Conservation (phyloP, 2,329 filamentous ascomycete species). For the Trematosphaeria pertusa region DNA sequence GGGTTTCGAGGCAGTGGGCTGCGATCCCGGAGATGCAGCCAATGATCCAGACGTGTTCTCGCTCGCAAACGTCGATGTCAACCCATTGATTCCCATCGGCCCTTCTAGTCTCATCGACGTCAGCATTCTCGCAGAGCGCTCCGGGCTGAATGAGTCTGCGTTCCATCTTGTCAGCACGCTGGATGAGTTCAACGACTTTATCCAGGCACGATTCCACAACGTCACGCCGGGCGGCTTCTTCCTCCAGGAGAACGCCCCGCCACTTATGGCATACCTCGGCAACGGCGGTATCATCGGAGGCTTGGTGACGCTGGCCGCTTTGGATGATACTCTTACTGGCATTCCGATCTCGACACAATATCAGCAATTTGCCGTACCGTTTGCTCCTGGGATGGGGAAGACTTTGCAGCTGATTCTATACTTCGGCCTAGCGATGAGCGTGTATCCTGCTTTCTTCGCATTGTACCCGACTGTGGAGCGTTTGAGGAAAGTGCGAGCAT, state of each 20-base stretch:
- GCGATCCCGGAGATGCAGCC: constrained; percentile 49
- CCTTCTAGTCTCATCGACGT: constrained; percentile 44
- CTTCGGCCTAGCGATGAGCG: constrained; percentile 77
- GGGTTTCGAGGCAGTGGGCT: constrained; percentile 59
- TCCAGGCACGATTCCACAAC: constrained; percentile 68
- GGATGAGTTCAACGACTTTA: constrained; percentile 71
- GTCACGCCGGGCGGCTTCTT: constrained; percentile 83
- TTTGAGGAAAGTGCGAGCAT: constrained; percentile 76
- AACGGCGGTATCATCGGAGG: constrained; percentile 68
- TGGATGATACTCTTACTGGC: constrained; percentile 77
- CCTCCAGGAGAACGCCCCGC: constrained; percentile 66
- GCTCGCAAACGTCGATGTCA: constrained; percentile 28
- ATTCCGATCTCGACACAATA: constrained; percentile 75
- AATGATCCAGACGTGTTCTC: constrained; percentile 42
- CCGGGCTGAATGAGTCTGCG: constrained; percentile 28
- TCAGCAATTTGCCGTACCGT: constrained; percentile 77
- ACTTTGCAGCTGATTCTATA: constrained; percentile 82
- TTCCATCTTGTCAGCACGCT: constrained; percentile 68
- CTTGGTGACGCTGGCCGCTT: constrained; percentile 87
- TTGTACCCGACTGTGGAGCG: constrained; percentile 89
- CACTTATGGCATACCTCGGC: constrained; percentile 75
- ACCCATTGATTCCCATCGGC: constrained; percentile 49
- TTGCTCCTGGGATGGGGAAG: constrained; percentile 71
- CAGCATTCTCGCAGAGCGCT: constrained; percentile 34
- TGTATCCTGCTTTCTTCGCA: constrained; percentile 85